Percentiles rank a stretch among this genome's conserved stretches.
Conservation (phyloP, 768 basidiomycete genomes). For the Filobasidium floriforme region DNA sequence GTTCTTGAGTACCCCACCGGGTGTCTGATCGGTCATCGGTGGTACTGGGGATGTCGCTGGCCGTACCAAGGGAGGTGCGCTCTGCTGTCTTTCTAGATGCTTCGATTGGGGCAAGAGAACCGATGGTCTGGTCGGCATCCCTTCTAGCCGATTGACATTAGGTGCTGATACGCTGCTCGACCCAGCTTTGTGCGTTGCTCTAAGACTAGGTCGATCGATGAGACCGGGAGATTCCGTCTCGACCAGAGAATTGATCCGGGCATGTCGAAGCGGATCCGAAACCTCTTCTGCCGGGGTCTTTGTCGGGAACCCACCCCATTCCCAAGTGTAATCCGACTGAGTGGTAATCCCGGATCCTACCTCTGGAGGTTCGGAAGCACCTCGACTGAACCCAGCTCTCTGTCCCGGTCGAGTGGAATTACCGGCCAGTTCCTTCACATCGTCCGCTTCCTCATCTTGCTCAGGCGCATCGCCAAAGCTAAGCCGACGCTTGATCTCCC, state of each 20-base stretch:
- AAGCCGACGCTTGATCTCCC: slow-evolving; percentile 21
- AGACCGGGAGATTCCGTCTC: not conserved
- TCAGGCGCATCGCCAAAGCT: not conserved
- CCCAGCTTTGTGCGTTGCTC: not conserved
- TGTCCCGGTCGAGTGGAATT: not conserved
- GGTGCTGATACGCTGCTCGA: not conserved
- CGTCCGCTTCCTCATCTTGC: not conserved
- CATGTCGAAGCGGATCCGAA: not conserved
- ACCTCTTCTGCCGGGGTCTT: slow-evolving; percentile 43
- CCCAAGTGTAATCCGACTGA: slow-evolving; percentile 71
- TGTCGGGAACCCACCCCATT: slow-evolving; percentile 84
- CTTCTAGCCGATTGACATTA: not conserved
- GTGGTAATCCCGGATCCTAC: not conserved
- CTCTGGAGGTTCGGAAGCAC: slow-evolving; percentile 20
- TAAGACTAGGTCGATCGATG: not conserved
- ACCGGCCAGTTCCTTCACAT: not conserved
- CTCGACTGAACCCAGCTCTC: slow-evolving; percentile 10
- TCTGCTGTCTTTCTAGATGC: not conserved
- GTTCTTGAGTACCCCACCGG: slow-evolving; percentile 53
- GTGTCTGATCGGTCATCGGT: not conserved
- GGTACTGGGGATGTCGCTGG: not conserved
- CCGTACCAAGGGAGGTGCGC: not conserved
- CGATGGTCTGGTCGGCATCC: no score
- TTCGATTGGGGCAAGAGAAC: not conserved
- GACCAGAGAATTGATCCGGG: not conserved